These are phyloP conservation scores for Phytopythium mirpurense DNA, from an alignment of 352 stramenopile genomes.

Conservation along the genomic window DNA sequence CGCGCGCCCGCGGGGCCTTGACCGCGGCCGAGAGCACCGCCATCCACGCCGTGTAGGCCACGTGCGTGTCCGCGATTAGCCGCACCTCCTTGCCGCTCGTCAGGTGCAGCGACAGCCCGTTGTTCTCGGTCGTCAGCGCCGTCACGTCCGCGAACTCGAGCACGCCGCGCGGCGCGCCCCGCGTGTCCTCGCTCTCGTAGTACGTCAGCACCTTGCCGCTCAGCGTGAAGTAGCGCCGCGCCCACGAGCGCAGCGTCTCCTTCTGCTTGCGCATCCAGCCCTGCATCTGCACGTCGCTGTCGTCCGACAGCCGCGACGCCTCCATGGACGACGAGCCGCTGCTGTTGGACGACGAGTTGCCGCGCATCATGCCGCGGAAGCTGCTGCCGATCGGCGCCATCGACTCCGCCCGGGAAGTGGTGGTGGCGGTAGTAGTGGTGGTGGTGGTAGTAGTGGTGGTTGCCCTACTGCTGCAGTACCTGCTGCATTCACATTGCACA, in stretches of 20 bases:
- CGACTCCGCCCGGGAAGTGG: no score
- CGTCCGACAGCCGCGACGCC: constrained; percentile 48
- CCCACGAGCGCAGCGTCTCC: constrained; percentile 65
- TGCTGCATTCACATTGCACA: no score
- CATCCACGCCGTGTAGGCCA: constrained; percentile 77
- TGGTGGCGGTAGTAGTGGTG: no score
- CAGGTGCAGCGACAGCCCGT: constrained; percentile 67
- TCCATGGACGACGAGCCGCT: constrained; percentile 31
- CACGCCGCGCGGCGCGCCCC: constrained; percentile 44
- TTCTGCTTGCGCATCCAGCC: constrained; percentile 86
- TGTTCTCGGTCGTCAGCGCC: constrained; percentile 67
- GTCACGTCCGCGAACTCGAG: constrained; percentile 70
- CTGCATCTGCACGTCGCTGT: constrained; percentile 75
- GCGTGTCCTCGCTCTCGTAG: constrained; percentile 77
- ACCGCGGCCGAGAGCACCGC: constrained; percentile 58
- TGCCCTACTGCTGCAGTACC: no score
- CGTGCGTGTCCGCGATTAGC: constrained; percentile 71
- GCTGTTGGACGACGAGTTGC: constrained; percentile 47
- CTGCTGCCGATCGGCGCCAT: constrained; percentile 53
- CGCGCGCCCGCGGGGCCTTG: constrained; percentile 43
- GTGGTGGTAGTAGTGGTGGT: no score
- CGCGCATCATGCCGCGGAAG: constrained; percentile 61
- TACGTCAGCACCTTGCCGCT: constrained; percentile 68
- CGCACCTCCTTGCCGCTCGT: constrained; percentile 63
- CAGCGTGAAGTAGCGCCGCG: constrained; percentile 67